phyloP scores from a whole-genome alignment of 176 grass and related monocot genomes.

The Dactylis glomerata region DNA sequence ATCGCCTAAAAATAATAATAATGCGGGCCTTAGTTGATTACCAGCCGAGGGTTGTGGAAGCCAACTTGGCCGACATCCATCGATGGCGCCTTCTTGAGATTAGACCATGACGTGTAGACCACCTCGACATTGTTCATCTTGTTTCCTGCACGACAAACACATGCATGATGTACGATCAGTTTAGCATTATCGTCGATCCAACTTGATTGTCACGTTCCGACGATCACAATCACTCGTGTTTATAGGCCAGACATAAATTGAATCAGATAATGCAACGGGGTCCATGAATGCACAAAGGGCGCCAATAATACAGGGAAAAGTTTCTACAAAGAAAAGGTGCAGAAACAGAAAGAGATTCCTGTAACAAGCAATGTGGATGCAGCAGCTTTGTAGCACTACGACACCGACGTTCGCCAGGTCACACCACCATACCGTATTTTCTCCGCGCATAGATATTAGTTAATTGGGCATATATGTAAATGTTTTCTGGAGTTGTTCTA shows the following conservation, averaged over 20 bases:
- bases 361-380: constrained; percentile 19
- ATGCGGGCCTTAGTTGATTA: constrained; percentile 18
- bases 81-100: constrained; percentile 88
- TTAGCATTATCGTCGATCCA: not conserved
- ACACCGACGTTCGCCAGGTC: constrained; percentile 24
- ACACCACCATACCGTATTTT: constrained; percentile 20
- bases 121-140: constrained; percentile 95
- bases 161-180: constrained; percentile 17
- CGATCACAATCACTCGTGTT: constrained; percentile 22
- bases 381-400: constrained; percentile 15
- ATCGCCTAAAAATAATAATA: not conserved
- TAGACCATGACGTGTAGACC: constrained; percentile 94
- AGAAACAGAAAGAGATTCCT: constrained; percentile 15
- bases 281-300: not conserved
- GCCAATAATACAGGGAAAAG: constrained; percentile 42
- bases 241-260: not conserved
- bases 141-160: constrained; percentile 67
- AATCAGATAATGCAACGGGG: constrained; percentile 26
- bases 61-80: constrained; percentile 99
- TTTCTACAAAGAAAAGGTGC: not conserved
- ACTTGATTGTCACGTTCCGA: constrained; percentile 4
- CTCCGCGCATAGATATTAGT: not conserved
- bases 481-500: not conserved
- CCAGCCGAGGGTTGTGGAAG: constrained; percentile 79
- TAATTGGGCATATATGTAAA: not conserved